A percentile compares a stretch with the other conserved stretches of the same genome.
Evolutionary conservation across 2,329 filamentous ascomycete genomes (phyloP).

Genomic region (Ceratocystis lukuohia): DNA sequence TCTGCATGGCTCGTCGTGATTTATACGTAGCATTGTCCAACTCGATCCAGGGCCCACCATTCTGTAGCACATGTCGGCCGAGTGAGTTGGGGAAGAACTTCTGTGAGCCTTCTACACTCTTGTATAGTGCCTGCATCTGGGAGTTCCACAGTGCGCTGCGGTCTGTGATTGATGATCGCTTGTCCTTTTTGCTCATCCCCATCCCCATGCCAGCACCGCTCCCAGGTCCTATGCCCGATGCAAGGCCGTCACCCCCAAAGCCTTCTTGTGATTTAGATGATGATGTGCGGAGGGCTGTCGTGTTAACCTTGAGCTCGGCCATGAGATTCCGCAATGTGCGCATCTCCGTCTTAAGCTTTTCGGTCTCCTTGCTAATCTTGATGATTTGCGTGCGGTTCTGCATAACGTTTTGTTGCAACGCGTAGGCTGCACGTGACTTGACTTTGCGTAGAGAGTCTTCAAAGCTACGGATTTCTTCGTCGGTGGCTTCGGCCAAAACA

Average conservation of each 20-base stretch:
- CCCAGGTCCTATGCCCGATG: slow-evolving; percentile 32
- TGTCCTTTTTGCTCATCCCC: slow-evolving; percentile 55
- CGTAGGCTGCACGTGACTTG: slow-evolving; percentile 63
- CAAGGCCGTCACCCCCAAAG: slow-evolving; percentile 36
- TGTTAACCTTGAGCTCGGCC: slow-evolving; percentile 76
- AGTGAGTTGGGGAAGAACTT: slow-evolving; percentile 86
- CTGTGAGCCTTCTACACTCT: slow-evolving; percentile 92
- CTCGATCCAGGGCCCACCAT: slow-evolving; percentile 89
- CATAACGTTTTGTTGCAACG: slow-evolving; percentile 89
- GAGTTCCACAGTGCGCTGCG: slow-evolving; percentile 54
- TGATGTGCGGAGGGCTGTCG: slow-evolving; percentile 48
- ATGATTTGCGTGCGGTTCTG: slow-evolving; percentile 98
- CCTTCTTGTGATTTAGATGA: slow-evolving; percentile 37
- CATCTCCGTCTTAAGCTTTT: slow-evolving; percentile 96
- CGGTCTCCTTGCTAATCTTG: slow-evolving; percentile 97
- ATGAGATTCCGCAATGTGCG: slow-evolving; percentile 77
- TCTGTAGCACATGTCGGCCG: slow-evolving; percentile 86
- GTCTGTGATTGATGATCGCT: slow-evolving; percentile 75
- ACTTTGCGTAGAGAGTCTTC: slow-evolving; percentile 62
- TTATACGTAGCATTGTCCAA: slow-evolving; percentile 97
- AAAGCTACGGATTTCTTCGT: slow-evolving; percentile 73
- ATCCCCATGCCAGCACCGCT: slow-evolving; percentile 33
- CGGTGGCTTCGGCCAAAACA: slow-evolving; percentile 70
- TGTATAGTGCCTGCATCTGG: slow-evolving; percentile 75
- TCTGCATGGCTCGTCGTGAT: slow-evolving; percentile 72